Conservation (phyloP, 1,284 basidiomycete species). For the Fomitopsis schrenkii region DNA sequence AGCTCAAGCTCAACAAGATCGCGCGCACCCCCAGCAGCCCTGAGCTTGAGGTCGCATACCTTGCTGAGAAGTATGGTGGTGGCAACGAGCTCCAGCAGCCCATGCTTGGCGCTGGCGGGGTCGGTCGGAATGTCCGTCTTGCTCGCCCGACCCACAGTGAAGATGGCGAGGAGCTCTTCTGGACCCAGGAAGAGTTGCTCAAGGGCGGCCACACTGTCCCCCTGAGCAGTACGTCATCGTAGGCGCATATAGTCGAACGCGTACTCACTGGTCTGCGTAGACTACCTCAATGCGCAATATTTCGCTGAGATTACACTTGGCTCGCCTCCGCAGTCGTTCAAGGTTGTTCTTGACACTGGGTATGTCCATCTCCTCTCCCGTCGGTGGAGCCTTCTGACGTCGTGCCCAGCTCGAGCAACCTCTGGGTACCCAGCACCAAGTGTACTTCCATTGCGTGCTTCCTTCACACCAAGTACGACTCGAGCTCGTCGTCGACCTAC, state of each 20-base stretch:
- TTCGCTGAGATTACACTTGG: constrained; percentile 88
- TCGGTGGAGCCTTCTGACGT: constrained; percentile 9
- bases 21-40: constrained; percentile 58
- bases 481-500: constrained; percentile 80
- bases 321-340: constrained; percentile 79
- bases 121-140: constrained; percentile 60
- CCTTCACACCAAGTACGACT: constrained; percentile 93
- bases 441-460: constrained; percentile 99
- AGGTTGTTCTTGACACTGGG: constrained; percentile 88
- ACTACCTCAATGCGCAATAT: constrained; percentile 99
- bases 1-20: constrained; percentile 84
- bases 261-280: constrained; percentile 30
- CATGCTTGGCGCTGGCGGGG: constrained; percentile 69
- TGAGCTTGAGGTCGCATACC: constrained; percentile 73
- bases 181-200: constrained; percentile 74
- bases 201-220: constrained; percentile 88
- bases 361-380: constrained; percentile 19
- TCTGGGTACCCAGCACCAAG: constrained; percentile 87
- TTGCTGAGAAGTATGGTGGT: constrained; percentile 84
- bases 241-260: not conserved
- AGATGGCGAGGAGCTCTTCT: constrained; percentile 67
- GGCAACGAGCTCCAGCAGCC: constrained; percentile 52
- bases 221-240: constrained; percentile 72
- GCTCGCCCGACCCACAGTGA: constrained; percentile 33
- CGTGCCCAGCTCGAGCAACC: constrained; percentile 71